Base-by-base conservation (phyloP, 768 basidiomycete species). In the Tephrocybe sp. region DNA sequence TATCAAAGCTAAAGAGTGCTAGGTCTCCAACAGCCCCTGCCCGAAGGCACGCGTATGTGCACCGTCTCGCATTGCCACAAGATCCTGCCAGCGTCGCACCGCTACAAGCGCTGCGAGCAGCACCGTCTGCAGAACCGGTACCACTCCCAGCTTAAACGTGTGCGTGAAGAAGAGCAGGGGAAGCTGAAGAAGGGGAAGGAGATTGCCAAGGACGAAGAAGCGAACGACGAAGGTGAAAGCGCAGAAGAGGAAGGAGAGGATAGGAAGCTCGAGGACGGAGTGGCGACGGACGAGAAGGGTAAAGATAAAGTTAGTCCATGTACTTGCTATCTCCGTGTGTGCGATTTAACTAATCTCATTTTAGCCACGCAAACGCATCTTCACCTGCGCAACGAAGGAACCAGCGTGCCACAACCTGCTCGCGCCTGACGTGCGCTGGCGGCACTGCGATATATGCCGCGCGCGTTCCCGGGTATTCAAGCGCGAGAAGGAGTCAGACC, bases 41-140 rank as follows among this genome's bases (percentile, higher is more conserved):
- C 4, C 52, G 59, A 32, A 62, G 69, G 74, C 3, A 63, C 70
- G 5, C 75, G 78, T 12, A 78, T 81, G 74, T 80, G 79, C 55
- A 81, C 76, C 5, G 78, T 82, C 18, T 79, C 77, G 22, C 80
- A 81, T 56, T 82, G 80, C 46, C 77, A 78, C 59, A 71, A 70
- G 41, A 64, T 80, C 36, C 70, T 82, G 2, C 75, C 76, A 0
- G 70, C 69, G 0, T 61, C 66, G 21, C 79, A 80, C 59, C 64
- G 67, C 11, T 82, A 65, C 61, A 77, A 79, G 47, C 75, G 78
- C 27, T 82, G 80, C 61, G 80, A 80, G 52, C 71, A 75, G 49
- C 80, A 82, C 47, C 71, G 79, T 2, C 52, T 77, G n/a, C 80
- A 81, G 61, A 80, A 80, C 49, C 68, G 79, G 36, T 70, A 75